Evolutionary conservation across 176 grass and related monocot species (phyloP), one percentile per base, ranked within the genome.

Genomic region (Juncus inflexus): DNA sequence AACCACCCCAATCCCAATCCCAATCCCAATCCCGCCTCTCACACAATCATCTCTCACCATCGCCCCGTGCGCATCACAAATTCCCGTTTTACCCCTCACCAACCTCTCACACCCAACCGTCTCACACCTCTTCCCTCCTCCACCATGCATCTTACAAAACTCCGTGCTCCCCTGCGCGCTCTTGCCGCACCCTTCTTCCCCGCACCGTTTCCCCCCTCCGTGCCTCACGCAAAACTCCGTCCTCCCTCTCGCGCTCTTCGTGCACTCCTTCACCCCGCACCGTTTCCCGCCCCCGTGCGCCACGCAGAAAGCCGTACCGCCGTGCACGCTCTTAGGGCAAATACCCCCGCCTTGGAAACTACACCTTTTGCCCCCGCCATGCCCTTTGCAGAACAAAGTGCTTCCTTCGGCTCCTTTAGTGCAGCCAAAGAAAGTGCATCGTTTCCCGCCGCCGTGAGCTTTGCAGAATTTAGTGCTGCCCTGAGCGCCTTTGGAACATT

Each of bases 391-490:
- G 12, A 73, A 86, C 9, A 65, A 58, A 73, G 95, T 99, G 78
- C 89, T 99, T 3, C 95, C 95, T 76, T 99, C 86, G 13, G 95
- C 95, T 42, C 95, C 95, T 70, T 80, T 99, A 35, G 69, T 90
- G 76, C 95, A 99, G 9, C 89, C 89, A 9, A 67, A 67, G 75
- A 94, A 94, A 58, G 89, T 99, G 79, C 95, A 99, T 36, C 95
- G 78, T 77, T 99, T 99, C 42, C 95, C 95, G 10, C 95, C 95
- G 42, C 95, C 95, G 40, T 94, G 95, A 0, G 85, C 78, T 38
- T 94, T 99, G 68, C 95, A 99, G 69, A 90, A 94, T 52, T 86
- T 86, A 64, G 95, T 99, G 66, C 88, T 84, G 60, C 95, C 89
- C 13, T 99, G 95, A 50, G 95, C 95, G 42, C 89, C 95, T 56